Conservation (phyloP, 768 basidiomycete genomes). For the Leucocoprinus leucothites region DNA sequence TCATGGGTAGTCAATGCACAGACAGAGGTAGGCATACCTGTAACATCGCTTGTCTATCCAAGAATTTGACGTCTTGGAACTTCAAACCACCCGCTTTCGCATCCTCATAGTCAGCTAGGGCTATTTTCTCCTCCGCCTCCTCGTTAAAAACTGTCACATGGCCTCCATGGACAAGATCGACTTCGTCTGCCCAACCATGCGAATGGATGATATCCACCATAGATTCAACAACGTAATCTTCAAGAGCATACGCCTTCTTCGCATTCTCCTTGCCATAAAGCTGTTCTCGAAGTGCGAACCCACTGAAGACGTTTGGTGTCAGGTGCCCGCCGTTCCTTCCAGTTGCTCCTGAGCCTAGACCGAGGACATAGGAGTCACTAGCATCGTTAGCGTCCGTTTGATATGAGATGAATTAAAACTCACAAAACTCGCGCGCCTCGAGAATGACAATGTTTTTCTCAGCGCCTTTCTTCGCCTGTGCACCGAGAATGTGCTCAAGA, state of each 20-base stretch:
- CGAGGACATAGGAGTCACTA: neutral
- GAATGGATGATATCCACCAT: conserved; percentile 48
- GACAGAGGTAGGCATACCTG: conserved; percentile 29
- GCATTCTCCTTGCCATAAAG: conserved; percentile 55
- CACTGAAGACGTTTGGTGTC: conserved; percentile 44
- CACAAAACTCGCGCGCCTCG: conserved; percentile 86
- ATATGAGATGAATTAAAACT: conserved; percentile 26
- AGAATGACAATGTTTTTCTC: conserved; percentile 56
- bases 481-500: conserved; percentile 29
- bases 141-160: conserved; percentile 50
- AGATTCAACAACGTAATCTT: conserved; percentile 48
- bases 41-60: conserved; percentile 43
- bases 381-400: neutral
- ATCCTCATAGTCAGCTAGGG: conserved; percentile 44
- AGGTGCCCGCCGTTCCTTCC: conserved; percentile 82
- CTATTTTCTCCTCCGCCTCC: conserved; percentile 35
- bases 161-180: conserved; percentile 63
- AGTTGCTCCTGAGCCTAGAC: conserved; percentile 72
- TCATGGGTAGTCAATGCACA: neutral
- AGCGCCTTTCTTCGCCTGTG: neutral
- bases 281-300: conserved; percentile 36
- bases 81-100: conserved; percentile 30
- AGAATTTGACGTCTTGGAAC: conserved; percentile 39
- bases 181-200: conserved; percentile 38
- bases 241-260: conserved; percentile 47